Evolutionary conservation across 2,329 filamentous ascomycete species (phyloP).

Genomic region (Exophiala calicioides): DNA sequence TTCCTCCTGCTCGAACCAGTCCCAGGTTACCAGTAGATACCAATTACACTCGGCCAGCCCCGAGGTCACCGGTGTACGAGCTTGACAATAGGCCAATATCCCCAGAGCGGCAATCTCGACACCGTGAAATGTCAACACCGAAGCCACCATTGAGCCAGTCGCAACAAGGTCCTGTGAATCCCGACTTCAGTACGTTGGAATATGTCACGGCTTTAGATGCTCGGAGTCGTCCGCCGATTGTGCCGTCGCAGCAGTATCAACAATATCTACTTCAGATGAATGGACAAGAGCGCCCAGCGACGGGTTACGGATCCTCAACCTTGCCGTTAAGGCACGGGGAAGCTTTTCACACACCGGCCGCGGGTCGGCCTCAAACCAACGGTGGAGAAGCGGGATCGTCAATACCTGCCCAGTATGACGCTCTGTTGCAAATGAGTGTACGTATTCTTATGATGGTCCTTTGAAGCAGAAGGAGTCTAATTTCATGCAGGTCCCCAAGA

Average conservation of each 20-base stretch:
- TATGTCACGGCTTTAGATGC: conserved; percentile 13
- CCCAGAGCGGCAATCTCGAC: not conserved
- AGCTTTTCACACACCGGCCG: no score
- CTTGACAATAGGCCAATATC: conserved; percentile 8
- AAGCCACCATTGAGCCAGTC: not conserved
- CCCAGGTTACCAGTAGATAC: not conserved
- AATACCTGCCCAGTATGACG: no score
- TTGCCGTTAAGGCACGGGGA: no score
- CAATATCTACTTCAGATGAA: not conserved
- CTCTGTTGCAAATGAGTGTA: conserved; percentile 11
- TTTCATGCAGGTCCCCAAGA: conserved; percentile 10
- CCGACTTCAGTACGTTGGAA: conserved; percentile 23
- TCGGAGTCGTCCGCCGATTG: conserved; percentile 11
- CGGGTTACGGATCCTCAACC: conserved; percentile 7
- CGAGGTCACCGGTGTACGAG: conserved; percentile 5
- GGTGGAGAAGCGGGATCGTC: no score
- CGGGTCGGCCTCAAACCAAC: no score
- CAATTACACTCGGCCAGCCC: not conserved
- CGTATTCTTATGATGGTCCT: not conserved
- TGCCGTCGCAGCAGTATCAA: conserved; percentile 8
- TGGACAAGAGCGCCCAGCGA: conserved; percentile 7
- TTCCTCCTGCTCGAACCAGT: conserved; percentile 2
- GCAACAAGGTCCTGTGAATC: conserved; percentile 17
- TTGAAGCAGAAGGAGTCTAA: not conserved
- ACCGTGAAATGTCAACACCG: not conserved